Evolutionary conservation across 352 stramenopile genomes (phyloP), one percentile per base, ranked within the genome.

Genomic region (Globisporangium cylindrosporum): DNA sequence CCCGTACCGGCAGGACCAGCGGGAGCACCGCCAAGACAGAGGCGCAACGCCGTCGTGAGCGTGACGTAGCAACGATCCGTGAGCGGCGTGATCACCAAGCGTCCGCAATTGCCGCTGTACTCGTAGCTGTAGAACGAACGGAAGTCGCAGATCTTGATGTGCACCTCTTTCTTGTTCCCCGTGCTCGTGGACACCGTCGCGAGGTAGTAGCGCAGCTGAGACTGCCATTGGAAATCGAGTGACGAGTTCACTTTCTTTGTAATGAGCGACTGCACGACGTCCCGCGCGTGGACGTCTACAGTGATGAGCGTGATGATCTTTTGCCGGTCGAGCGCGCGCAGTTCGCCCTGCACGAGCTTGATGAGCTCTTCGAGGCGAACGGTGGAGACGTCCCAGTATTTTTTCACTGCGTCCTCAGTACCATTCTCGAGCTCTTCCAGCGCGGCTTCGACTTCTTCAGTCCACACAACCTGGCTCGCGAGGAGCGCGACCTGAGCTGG

Each of bases 231-330:
- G 73, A 99, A 99, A 51, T 97, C 90, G 36, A 95, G 74, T 1
- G 92, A 89, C 63, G 88, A 96, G 51, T 92, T 93, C 0, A 93
- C 94, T 73, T 98, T 98, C 70, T 98, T 96, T 3, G 81, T 77
- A 43, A 98, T 93, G 20, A 99, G 79, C 18, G 85, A 91, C 66
- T 98, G 88, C 8, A 99, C 86, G 14, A 98, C 93, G 68, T 99
- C 96, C n/a, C 96, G 89, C 36, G 92, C 95, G 67, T 99, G 96
- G 0, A 98, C 96, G 64, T 99, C 96, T 54, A 98, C 94, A n/a
- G 95, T 98, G 70, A 99, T 98, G 24, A 99, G 78, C n/a, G 94
- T 98, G 71, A 98, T 98, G 48, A 98, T 96, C 73, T 98, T 98
- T 38, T 91, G 91, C 1, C 96, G 89, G 55, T 92, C 81, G 2